A percentile compares a stretch with the other conserved stretches of the same genome.
phyloP scores from a whole-genome alignment of 768 basidiomycete genomes.

The Podaxis sp. region DNA sequence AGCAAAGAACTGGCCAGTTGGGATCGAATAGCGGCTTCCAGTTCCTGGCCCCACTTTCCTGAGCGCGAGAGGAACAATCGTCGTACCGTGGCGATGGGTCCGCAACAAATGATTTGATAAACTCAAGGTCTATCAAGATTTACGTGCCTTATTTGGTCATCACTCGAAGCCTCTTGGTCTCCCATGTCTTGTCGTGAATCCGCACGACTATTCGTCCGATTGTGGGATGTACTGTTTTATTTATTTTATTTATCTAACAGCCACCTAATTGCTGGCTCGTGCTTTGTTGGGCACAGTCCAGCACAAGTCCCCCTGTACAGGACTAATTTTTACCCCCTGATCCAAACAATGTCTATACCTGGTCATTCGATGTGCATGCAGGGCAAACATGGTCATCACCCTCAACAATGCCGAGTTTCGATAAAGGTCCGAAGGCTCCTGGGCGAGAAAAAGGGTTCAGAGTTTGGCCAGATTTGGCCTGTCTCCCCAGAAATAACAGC shows the following conservation, averaged over 20 bases:
- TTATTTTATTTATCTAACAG: neutral
- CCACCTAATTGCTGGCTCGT: too few relatives aligned
- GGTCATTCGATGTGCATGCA: neutral
- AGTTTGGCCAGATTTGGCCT: neutral
- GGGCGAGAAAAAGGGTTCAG: neutral
- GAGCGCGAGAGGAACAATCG: neutral
- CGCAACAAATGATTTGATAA: neutral
- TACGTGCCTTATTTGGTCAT: neutral
- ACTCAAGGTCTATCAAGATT: slow-evolving; percentile 1
- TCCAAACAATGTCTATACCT: neutral
- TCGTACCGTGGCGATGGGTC: neutral
- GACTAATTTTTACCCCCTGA: neutral
- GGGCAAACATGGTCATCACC: neutral
- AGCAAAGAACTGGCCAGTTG: neutral
- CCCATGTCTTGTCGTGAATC: neutral
- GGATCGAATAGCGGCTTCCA: neutral
- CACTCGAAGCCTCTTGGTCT: neutral
- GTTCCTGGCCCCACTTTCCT: neutral
- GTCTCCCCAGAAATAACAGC: too few relatives aligned
- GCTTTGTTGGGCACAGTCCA: neutral
- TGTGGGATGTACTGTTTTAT: neutral
- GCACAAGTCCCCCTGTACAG: neutral
- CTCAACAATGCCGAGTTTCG: neutral
- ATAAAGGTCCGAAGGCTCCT: neutral
- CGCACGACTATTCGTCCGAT: neutral